phyloP scores from a whole-genome alignment of 495 filamentous ascomycete species.

The Penicillium lividum region DNA sequence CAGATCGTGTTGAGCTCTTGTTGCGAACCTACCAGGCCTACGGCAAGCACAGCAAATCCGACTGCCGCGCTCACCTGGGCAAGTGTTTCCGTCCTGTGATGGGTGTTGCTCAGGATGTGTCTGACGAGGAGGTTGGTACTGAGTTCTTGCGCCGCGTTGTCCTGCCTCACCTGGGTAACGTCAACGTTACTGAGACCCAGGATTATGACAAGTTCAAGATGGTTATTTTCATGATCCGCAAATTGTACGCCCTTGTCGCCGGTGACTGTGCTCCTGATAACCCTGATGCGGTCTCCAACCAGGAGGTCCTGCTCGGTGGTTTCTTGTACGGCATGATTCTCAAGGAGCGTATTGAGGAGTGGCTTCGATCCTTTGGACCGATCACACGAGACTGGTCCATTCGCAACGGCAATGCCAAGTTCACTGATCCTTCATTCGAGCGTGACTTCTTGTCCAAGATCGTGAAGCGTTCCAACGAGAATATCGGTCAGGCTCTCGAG shows the following conservation, averaged over 20 bases:
- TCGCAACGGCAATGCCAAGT: conserved; percentile 60
- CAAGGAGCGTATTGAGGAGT: conserved; percentile 91
- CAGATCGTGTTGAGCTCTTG: conserved; percentile 88
- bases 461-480: conserved; percentile 79
- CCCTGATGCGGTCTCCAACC: conserved; percentile 91
- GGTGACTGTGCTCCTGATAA: conserved; percentile 93
- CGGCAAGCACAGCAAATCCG: conserved; percentile 70
- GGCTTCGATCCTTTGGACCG: conserved; percentile 65
- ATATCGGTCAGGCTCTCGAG: conserved; percentile 80
- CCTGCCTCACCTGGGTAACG: conserved; percentile 82
- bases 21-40: conserved; percentile 92
- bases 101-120: conserved; percentile 73
- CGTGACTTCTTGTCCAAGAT: conserved; percentile 78
- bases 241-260: conserved; percentile 88
- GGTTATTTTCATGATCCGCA: conserved; percentile 93
- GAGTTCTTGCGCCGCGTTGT: conserved; percentile 90
- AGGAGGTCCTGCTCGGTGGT: conserved; percentile 89
- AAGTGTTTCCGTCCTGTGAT: conserved; percentile 86
- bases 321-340: conserved; percentile 93
- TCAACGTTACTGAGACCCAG: conserved; percentile 76
- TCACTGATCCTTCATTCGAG: conserved; percentile 68
- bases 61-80: conserved; percentile 81
- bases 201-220: conserved; percentile 91
- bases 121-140: conserved; percentile 81
- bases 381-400: conserved; percentile 68